Percentiles rank a stretch among this genome's conserved stretches.
Evolutionary conservation across 345 rosid genomes (phyloP).

Genomic region (Syzygium oleosum): DNA sequence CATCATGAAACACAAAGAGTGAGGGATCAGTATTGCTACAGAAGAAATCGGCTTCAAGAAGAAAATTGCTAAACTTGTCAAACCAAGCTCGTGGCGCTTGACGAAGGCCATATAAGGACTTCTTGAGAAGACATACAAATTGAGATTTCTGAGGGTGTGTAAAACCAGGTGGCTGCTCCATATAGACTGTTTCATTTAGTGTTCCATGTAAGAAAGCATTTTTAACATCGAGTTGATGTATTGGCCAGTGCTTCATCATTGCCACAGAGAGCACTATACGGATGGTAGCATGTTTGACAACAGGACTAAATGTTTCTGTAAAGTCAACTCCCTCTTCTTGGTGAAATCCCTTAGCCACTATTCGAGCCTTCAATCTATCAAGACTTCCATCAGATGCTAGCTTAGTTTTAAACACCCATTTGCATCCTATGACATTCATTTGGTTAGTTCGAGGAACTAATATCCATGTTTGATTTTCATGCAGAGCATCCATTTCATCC

Average conservation of each 20-base stretch:
- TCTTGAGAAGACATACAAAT: too few relatives aligned
- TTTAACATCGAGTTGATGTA: background rate
- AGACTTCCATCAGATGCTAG: background rate
- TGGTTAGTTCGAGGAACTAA: background rate
- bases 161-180: too few relatives aligned
- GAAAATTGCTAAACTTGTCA: too few relatives aligned
- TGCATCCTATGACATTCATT: background rate
- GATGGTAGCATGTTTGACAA: background rate
- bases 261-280: background rate
- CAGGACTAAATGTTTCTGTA: background rate
- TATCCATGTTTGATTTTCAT: rapidly evolving
- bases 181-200: background rate
- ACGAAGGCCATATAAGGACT: too few relatives aligned
- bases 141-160: too few relatives aligned
- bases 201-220: background rate
- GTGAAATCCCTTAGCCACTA: background rate
- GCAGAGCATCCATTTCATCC: background rate
- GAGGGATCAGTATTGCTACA: too few relatives aligned
- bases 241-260: background rate
- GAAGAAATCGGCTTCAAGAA: too few relatives aligned
- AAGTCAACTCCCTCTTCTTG: background rate
- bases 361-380: background rate
- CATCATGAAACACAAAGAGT: too few relatives aligned
- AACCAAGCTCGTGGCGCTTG: too few relatives aligned
- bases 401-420: background rate